A percentile compares a stretch with the other conserved stretches of the same genome.
Conservation (phyloP, 179 eudicot species). For the Carnegiea gigantea region DNA sequence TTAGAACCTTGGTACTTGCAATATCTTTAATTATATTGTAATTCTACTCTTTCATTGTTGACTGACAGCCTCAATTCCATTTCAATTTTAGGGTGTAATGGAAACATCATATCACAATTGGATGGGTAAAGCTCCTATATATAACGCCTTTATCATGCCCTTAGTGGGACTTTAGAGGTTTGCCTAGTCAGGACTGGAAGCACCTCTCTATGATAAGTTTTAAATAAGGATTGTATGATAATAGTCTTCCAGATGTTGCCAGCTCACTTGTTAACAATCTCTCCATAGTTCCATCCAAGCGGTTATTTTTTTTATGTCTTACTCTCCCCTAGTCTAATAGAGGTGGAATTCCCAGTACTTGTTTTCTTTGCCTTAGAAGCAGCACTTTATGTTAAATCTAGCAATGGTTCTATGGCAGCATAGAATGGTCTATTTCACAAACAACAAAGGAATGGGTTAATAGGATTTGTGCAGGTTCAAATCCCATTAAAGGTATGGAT, state of each 20-base stretch:
- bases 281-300: neutral
- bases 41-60: too few relatives aligned
- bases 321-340: neutral
- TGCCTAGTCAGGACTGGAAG: neutral
- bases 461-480: too few relatives aligned
- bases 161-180: neutral
- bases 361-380: neutral
- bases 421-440: too few relatives aligned
- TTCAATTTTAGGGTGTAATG: too few relatives aligned
- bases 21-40: neutral
- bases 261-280: neutral
- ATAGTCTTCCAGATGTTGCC: neutral
- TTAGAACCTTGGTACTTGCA: constrained; percentile 29
- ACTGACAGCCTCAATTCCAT: too few relatives aligned
- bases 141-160: neutral
- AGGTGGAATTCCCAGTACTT: neutral
- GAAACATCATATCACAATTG: too few relatives aligned
- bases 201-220: neutral
- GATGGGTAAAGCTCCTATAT: neutral
- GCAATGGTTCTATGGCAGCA: too few relatives aligned
- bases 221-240: neutral
- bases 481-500: too few relatives aligned
- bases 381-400: too few relatives aligned
- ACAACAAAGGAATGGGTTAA: too few relatives aligned
- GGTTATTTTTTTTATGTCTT: too few relatives aligned